These are phyloP conservation scores for Globisporangium canariense DNA, from an alignment of 352 stramenopile species.

Conservation along the genomic window DNA sequence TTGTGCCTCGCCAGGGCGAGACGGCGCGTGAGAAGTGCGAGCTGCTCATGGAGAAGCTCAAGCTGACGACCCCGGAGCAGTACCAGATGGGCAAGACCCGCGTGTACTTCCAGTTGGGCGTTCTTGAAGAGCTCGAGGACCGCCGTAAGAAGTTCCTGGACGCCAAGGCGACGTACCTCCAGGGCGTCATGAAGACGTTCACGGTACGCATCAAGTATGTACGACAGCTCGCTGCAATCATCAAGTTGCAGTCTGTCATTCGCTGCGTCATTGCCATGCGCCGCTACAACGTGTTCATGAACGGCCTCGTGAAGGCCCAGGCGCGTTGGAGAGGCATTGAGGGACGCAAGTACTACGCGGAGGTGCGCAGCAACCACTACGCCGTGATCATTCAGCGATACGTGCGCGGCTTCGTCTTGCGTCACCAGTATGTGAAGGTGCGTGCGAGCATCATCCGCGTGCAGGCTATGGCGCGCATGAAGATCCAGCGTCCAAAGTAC, in stretches of 20 bases:
- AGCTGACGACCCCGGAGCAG: constrained; percentile 62
- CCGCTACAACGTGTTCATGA: constrained; percentile 81
- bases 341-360: constrained; percentile 55
- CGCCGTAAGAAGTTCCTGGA: constrained; percentile 84
- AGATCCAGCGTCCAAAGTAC: constrained; percentile 76
- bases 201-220: constrained; percentile 74
- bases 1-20: constrained; percentile 60
- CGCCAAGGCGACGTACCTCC: constrained; percentile 71
- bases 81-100: constrained; percentile 86
- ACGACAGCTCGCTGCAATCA: constrained; percentile 67
- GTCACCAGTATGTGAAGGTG: constrained; percentile 60
- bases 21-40: constrained; percentile 65
- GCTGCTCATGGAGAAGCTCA: constrained; percentile 78
- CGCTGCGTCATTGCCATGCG: constrained; percentile 81
- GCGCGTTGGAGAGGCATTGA: constrained; percentile 70
- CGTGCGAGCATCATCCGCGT: constrained; percentile 71
- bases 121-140: constrained; percentile 85
- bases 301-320: constrained; percentile 56
- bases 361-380: constrained; percentile 81
- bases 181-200: constrained; percentile 79
- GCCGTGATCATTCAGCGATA: constrained; percentile 84
- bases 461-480: constrained; percentile 80
- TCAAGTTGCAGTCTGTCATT: constrained; percentile 82
- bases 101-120: constrained; percentile 86
- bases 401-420: constrained; percentile 65